phyloP scores from a whole-genome alignment of 139 green algal genomes.

The Chlamydomonas sphaeroides region DNA sequence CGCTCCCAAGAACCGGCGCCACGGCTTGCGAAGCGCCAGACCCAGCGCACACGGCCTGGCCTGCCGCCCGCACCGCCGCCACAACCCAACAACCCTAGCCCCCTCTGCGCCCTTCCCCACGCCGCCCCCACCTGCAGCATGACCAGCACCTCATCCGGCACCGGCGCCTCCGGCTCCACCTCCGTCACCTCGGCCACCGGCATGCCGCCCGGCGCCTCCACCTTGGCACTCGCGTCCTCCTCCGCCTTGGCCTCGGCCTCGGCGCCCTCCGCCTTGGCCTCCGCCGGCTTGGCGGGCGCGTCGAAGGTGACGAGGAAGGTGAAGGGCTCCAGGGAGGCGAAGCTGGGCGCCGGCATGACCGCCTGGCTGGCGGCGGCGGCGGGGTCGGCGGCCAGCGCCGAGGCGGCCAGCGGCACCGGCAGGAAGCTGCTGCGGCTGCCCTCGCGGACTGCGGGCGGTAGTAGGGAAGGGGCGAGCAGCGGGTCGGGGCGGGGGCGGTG shows the following conservation, averaged over 20 bases:
- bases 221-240: background rate
- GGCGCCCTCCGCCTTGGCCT: background rate
- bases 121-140: slow-evolving; percentile 55
- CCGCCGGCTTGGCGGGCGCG: background rate
- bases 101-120: background rate
- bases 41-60: too few species aligned
- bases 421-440: slow-evolving; percentile 51
- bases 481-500: background rate
- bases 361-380: background rate
- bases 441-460: slow-evolving; percentile 53
- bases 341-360: background rate
- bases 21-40: too few species aligned
- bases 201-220: background rate
- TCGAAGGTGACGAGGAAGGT: slow-evolving; percentile 26
- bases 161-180: slow-evolving; percentile 38
- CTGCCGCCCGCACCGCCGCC: too few species aligned
- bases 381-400: slow-evolving; percentile 18
- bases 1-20: too few species aligned
- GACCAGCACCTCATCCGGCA: slow-evolving; percentile 42
- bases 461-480: background rate
- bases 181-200: slow-evolving; percentile 33
- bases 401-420: slow-evolving; percentile 27
- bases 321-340: slow-evolving; percentile 32
- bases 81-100: too few species aligned
- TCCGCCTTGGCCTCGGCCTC: background rate